Base-by-base conservation (phyloP, 352 stramenopile species). In the Phytophthora fragariae region DNA sequence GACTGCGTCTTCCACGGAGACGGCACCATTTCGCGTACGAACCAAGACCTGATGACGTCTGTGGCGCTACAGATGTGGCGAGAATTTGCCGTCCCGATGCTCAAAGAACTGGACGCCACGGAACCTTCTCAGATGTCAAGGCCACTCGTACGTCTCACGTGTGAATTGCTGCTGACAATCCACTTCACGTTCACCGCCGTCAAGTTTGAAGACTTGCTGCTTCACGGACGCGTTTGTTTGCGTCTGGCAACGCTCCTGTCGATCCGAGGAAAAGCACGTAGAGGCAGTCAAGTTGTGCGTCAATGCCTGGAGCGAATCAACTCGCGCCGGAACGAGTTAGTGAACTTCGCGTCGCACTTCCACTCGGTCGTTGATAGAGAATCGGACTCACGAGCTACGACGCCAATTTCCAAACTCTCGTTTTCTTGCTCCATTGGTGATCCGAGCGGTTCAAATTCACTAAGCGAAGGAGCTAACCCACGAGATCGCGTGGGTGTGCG, bases 201-300 rank as follows among this genome's bases (percentile, higher is more conserved):
- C 6, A 70, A 88, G 14, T 82, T 86, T 39, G 85, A 92, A 12
- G 87, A 92, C 53, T 7, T 89, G 17, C 37, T 92, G 9, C 68
- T 91, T 24, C 76, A 87, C 41, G 81, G 72, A 0, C 75, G 84
- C 27, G 58, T 92, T 12, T 77, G 62, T 27, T 41, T 92, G 12
- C 75, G 77, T 11, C 63, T 92, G 19, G 73, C 67, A 3, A 70
- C 75, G 11, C 17, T 92, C 2, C 64, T 91, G 17, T 70, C 78
- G 10, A 27, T 73, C 9, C 65, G 70, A 6, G 54, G 78, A 12
- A 70, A 80, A 44, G 60, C 63, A 14, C 76, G 80, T 4, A 76
- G 69, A 47, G 82, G 81, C 1, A 73, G 74, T 17, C 76, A 83
- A 64, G 47, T 82, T 8, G 63, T 82, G 1, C 81, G 82, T 15